Base-by-base conservation (phyloP, 2,329 filamentous ascomycete genomes). In the Trichoderma sp. region DNA sequence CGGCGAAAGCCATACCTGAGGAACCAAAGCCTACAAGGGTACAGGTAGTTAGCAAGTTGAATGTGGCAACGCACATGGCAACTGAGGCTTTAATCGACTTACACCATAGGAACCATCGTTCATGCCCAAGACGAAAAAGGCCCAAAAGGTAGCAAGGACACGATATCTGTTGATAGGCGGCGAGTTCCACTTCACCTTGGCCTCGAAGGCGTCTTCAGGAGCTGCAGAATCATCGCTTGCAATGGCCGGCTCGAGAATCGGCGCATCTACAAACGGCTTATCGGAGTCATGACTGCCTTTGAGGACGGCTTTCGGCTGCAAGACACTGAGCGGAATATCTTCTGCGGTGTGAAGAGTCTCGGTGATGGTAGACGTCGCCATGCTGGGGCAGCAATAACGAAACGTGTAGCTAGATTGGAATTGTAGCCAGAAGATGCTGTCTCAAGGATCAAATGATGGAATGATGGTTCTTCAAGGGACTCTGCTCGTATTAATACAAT, bases 81-180 rank as follows among this genome's bases (percentile, higher is more conserved):
- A 7, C 13, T 34, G 26, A 12, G 3, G 1, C 6, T 26, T 55
- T 20, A 3, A n/a, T 28, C 1, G 8, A 80, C 85, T 81, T 78
- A 87, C 86, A 73, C 88, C 88, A 68, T 88, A 88, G 12, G 86
- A 86, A 3, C 86, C 84, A 78, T 89, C 88, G 69, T 88, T 89
- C 11, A 86, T 84, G 0, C 89, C 89, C 77, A 88, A 86, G 1
- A 88, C 84, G 6, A 88, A 76, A 72, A 91, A 88, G 7, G 84
- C 85, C 81, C 84, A 89, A 78, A 90, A 90, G 0, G 86, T 85
- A 0, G 88, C 84, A 2, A 82, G 79, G 1, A 88, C 81, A 11
- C 85, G 84, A 73, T 81, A 80, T 3, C 84, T 80, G 71, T 88
- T 90, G 2, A 79, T 78, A 13, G 79, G 82, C 59, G 87, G 84